Evolutionary conservation across 495 filamentous ascomycete species (phyloP).

Genomic region (Geopyxis carbonaria): DNA sequence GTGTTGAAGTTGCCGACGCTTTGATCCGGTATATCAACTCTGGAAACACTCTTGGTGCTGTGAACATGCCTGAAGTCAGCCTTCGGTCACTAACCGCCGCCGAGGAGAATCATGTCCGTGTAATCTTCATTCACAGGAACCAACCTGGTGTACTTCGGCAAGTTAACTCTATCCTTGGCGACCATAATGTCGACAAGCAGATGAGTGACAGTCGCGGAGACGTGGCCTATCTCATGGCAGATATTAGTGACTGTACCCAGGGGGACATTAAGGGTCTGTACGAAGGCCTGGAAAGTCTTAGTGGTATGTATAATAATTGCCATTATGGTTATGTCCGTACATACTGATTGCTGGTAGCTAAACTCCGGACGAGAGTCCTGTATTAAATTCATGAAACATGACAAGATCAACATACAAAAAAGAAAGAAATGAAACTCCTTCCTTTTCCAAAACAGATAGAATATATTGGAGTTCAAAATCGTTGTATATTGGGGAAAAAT

Average conservation of each 20-base stretch:
- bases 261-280: conserved; percentile 72
- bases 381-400: conserved; percentile 38
- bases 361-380: conserved; percentile 73
- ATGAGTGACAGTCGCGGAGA: conserved; percentile 90
- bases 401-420: too few species aligned
- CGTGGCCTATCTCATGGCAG: conserved; percentile 93
- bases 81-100: conserved; percentile 74
- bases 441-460: too few species aligned
- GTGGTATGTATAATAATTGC: conserved; percentile 40
- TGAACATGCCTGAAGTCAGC: conserved; percentile 88
- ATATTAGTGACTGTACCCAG: conserved; percentile 70
- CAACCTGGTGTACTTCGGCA: conserved; percentile 83
- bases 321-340: neutral
- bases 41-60: conserved; percentile 67
- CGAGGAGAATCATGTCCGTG: conserved; percentile 70
- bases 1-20: conserved; percentile 75
- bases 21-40: conserved; percentile 86
- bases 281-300: conserved; percentile 61
- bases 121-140: conserved; percentile 93
- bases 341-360: conserved; percentile 33
- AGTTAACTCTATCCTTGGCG: conserved; percentile 82
- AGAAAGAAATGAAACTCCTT: too few species aligned
- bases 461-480: conserved; percentile 1
- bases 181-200: conserved; percentile 98
- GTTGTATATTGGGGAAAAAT: neutral